Percentiles rank a stretch among this genome's conserved stretches.
Conservation (phyloP, 257 asterid species). For the Nemophila menziesii region DNA sequence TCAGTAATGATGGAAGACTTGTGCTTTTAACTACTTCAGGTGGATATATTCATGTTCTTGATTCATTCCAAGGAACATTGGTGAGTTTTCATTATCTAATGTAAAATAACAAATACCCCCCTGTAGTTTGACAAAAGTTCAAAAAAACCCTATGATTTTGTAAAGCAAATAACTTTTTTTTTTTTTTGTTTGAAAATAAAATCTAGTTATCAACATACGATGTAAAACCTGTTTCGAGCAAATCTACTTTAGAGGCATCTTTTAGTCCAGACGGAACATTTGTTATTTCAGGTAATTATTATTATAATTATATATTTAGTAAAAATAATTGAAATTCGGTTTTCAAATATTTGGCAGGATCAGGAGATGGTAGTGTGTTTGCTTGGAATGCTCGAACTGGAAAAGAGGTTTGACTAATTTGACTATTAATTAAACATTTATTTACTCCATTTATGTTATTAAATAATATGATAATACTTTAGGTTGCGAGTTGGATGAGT, state of each 20-base stretch:
- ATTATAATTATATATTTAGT: neutral
- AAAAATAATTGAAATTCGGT: constrained; percentile 8
- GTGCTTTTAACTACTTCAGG: constrained; percentile 80
- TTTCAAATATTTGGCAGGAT: constrained; percentile 50
- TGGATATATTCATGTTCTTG: constrained; percentile 86
- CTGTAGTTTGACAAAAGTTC: neutral
- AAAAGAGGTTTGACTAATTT: constrained; percentile 51
- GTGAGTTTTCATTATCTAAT: constrained; percentile 34
- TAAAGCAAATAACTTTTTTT: constrained; percentile 8
- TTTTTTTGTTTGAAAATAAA: constrained; percentile 6
- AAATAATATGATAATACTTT: constrained; percentile 4
- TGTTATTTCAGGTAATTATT: constrained; percentile 64
- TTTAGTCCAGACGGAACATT: constrained; percentile 94
- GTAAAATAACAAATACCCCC: too few relatives aligned
- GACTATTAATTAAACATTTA: constrained; percentile 1
- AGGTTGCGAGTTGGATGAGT: constrained; percentile 97
- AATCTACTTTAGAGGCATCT: constrained; percentile 85
- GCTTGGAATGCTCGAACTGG: constrained; percentile 96
- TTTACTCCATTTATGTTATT: neutral
- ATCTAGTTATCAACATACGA: constrained; percentile 65
- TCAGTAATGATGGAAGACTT: constrained; percentile 86
- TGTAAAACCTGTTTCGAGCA: constrained; percentile 72
- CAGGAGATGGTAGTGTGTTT: constrained; percentile 92
- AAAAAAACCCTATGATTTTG: neutral
- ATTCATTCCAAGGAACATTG: constrained; percentile 79